Conservation (phyloP, 768 basidiomycete species). For the Boletus pseudopeckii region DNA sequence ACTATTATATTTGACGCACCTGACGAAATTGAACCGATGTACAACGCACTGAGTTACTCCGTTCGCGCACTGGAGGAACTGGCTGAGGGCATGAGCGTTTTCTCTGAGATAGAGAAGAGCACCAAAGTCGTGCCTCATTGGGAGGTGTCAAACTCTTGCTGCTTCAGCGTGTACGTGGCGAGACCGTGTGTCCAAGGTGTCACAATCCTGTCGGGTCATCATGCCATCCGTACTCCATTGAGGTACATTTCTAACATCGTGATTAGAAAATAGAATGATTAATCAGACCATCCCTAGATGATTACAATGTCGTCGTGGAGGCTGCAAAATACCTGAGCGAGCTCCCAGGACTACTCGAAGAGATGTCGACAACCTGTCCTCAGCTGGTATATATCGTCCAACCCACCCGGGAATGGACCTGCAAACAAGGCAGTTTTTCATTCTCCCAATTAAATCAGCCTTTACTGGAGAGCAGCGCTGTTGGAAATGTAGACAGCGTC, state of each 20-base stretch:
- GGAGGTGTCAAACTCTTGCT: conserved; percentile 24
- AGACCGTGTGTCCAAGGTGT: conserved; percentile 24
- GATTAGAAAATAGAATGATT: neutral
- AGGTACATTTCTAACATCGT: conserved; percentile 27
- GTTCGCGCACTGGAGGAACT: conserved; percentile 38
- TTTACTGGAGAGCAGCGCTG: neutral
- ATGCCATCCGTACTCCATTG: conserved; percentile 34
- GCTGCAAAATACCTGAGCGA: conserved; percentile 24
- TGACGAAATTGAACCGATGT: conserved; percentile 17
- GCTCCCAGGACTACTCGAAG: conserved; percentile 24
- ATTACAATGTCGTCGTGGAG: conserved; percentile 30
- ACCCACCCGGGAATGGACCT: conserved; percentile 29
- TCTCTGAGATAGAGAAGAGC: conserved; percentile 32
- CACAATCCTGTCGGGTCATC: conserved; percentile 15
- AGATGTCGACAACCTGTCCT: conserved; percentile 29
- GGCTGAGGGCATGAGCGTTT: conserved; percentile 31
- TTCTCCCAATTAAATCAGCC: conserved; percentile 6
- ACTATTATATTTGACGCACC: conserved; percentile 15
- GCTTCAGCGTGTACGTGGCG: conserved; percentile 28
- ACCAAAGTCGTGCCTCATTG: conserved; percentile 21
- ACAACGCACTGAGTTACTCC: conserved; percentile 14
- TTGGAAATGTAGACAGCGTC: conserved; percentile 36
- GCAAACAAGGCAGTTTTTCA: conserved; percentile 25
- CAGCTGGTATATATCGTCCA: conserved; percentile 26
- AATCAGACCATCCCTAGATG: conserved; percentile 29